Conservation (phyloP, 2,329 filamentous ascomycete species). For the Colletotrichum eleusines region DNA sequence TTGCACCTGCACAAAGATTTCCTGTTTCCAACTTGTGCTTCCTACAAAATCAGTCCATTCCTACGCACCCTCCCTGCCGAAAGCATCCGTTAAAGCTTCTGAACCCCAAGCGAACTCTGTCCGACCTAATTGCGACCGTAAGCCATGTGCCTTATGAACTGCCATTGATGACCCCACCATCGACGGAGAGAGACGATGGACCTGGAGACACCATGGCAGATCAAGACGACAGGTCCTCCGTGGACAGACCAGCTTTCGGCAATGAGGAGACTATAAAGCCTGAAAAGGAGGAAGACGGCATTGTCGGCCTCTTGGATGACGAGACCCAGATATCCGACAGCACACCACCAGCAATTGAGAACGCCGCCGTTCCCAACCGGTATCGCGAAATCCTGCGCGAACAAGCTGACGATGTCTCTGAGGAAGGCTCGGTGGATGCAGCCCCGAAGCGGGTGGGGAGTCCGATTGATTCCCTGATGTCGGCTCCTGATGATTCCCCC, state of each 20-base stretch:
- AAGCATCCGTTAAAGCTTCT: slow-evolving; percentile 24
- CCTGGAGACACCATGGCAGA: slow-evolving; percentile 61
- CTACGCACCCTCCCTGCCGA: slow-evolving; percentile 14
- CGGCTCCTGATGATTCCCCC: slow-evolving; percentile 85
- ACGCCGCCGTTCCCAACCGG: slow-evolving; percentile 55
- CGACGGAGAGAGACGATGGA: slow-evolving; percentile 51
- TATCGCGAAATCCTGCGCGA: slow-evolving; percentile 61
- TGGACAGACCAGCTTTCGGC: slow-evolving; percentile 54
- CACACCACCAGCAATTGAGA: slow-evolving; percentile 47
- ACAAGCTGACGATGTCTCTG: slow-evolving; percentile 60
- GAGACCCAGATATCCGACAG: slow-evolving; percentile 48
- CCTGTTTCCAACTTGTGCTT: not conserved
- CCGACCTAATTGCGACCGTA: slow-evolving; percentile 26
- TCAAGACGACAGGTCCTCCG: slow-evolving; percentile 58
- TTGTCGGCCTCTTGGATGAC: slow-evolving; percentile 52
- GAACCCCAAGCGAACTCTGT: slow-evolving; percentile 30
- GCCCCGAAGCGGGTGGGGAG: slow-evolving; percentile 71
- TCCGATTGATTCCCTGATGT: slow-evolving; percentile 75
- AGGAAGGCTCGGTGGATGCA: slow-evolving; percentile 66
- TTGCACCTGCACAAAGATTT: not conserved
- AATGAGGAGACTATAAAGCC: slow-evolving; percentile 59
- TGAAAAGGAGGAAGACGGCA: slow-evolving; percentile 51
- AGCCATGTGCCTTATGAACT: slow-evolving; percentile 41
- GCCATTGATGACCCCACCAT: slow-evolving; percentile 42
- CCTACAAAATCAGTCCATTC: not conserved